Conservation (phyloP, 176 grass and related monocot genomes). For the Juncus effusus region DNA sequence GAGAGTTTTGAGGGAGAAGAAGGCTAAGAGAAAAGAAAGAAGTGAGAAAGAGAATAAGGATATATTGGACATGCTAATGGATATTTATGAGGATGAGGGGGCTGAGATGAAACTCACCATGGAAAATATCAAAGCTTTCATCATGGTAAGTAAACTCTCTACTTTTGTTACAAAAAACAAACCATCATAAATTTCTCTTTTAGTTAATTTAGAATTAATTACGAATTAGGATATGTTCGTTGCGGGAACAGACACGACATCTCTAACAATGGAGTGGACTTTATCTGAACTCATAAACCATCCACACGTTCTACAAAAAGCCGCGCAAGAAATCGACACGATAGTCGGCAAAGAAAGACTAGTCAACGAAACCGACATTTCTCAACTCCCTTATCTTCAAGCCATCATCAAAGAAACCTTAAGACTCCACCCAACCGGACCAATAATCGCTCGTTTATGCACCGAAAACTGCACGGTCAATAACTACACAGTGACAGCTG, state of each 20-base stretch:
- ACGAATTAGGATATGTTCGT: slow-evolving; percentile 45
- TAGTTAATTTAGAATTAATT: background rate
- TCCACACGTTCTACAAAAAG: slow-evolving; percentile 38
- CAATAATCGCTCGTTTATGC: slow-evolving; percentile 39
- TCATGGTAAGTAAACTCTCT: slow-evolving; percentile 8
- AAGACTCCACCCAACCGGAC: slow-evolving; percentile 37
- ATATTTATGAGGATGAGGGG: slow-evolving; percentile 23
- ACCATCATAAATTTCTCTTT: background rate
- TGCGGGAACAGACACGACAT: slow-evolving; percentile 42
- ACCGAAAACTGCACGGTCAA: slow-evolving; percentile 29
- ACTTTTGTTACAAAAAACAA: background rate
- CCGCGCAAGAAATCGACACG: slow-evolving; percentile 39
- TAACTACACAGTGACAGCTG: slow-evolving; percentile 31
- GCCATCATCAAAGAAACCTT: slow-evolving; percentile 69
- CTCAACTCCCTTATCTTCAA: slow-evolving; percentile 56
- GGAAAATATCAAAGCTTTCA: slow-evolving; percentile 38
- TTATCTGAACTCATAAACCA: slow-evolving; percentile 66
- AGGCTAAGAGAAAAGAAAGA: background rate
- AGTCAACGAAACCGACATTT: slow-evolving; percentile 52
- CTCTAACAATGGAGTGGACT: slow-evolving; percentile 66
- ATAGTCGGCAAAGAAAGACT: slow-evolving; percentile 41
- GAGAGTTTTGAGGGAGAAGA: slow-evolving; percentile 29
- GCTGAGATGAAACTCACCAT: slow-evolving; percentile 31
- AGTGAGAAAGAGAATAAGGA: slow-evolving; percentile 9
- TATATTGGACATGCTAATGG: slow-evolving; percentile 41